phyloP scores from a whole-genome alignment of 2,329 filamentous ascomycete species.

The Chrysoporthe austroafricana region DNA sequence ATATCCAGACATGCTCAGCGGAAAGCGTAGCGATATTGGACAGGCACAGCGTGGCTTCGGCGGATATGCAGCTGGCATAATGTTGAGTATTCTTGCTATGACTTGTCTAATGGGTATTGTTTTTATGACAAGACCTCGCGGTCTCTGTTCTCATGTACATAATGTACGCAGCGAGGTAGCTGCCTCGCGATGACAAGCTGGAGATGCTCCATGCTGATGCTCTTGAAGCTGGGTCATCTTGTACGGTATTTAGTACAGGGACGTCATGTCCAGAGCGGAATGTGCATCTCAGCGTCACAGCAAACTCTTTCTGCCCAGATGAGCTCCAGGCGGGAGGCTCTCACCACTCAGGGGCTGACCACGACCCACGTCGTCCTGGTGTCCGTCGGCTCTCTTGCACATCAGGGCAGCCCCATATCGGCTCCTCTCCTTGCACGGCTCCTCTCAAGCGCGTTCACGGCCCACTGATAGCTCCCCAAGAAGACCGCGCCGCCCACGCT shows the following conservation, averaged over 20 bases:
- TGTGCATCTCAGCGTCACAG: not conserved
- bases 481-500: conserved; percentile 94
- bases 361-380: not conserved
- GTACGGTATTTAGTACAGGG: not conserved
- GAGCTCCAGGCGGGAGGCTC: not conserved
- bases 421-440: conserved; percentile 11
- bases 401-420: conserved; percentile 6
- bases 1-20: not conserved
- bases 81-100: not conserved
- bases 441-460: conserved; percentile 71
- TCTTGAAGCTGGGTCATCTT: not conserved
- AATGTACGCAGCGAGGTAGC: not conserved
- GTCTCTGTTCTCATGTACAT: not conserved
- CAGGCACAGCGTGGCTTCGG: not conserved
- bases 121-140: not conserved
- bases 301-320: not conserved
- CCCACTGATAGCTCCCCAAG: conserved; percentile 90
- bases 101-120: not conserved
- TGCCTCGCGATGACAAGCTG: not conserved
- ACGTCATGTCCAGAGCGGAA: not conserved
- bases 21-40: not conserved
- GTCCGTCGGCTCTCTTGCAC: not conserved
- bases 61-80: not conserved
- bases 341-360: not conserved
- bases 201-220: not conserved